Evolutionary conservation across 305 asterid species (phyloP).

Genomic region (Solanum hybrid): DNA sequence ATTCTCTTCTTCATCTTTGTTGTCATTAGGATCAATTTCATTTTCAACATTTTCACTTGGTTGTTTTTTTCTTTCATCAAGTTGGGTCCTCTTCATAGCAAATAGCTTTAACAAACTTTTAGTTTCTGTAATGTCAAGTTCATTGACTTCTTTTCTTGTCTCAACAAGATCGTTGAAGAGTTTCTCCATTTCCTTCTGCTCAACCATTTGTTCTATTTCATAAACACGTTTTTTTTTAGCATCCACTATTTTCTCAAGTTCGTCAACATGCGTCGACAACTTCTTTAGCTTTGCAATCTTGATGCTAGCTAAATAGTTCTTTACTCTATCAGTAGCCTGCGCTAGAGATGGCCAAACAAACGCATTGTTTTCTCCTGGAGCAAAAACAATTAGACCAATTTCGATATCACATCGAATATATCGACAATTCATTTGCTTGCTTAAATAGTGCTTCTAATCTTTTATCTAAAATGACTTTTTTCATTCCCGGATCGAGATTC

Average conservation of each 20-base stretch:
- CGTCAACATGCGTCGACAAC: background rate
- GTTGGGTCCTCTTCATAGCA: background rate
- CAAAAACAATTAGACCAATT: background rate
- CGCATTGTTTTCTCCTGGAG: background rate
- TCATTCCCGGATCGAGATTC: background rate
- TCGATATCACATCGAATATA: background rate
- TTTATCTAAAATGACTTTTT: background rate
- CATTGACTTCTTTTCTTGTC: background rate
- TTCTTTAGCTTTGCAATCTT: background rate
- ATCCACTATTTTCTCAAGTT: background rate
- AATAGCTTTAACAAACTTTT: background rate
- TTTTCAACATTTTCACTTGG: background rate
- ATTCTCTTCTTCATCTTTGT: background rate
- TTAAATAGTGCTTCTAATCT: background rate
- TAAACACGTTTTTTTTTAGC: fast-evolving
- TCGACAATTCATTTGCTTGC: background rate
- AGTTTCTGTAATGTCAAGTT: background rate
- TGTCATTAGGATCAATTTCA: background rate
- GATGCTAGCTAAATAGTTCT: background rate
- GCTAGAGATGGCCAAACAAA: background rate
- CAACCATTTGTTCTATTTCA: background rate
- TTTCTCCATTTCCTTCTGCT: background rate
- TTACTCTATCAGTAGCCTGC: background rate
- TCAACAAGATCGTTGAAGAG: background rate
- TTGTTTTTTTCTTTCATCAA: background rate